Base-by-base conservation (phyloP, 208 protist genomes). In the Crithidia mellificae region DNA sequence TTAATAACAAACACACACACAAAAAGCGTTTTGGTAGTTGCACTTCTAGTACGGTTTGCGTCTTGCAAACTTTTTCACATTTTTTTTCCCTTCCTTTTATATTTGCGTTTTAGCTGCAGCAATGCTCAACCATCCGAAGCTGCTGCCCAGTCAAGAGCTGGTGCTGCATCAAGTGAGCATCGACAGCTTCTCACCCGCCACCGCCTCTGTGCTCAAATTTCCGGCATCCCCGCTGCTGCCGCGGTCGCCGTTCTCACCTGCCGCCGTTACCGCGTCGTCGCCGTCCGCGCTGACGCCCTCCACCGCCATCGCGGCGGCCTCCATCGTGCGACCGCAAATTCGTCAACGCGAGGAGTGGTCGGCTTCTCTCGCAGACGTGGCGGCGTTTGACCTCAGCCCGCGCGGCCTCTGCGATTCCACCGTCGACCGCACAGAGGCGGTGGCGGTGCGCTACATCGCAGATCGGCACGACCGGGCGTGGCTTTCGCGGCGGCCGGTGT, bases 391-490 rank as follows among this genome's bases (percentile, higher is more conserved):
- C 9, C 63, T 91, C 8, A 72, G 71, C 29, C 24, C 41, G 0
- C 44, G 74, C 20, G 5, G 11, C 27, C 67, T 79, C 50, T 24
- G 66, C 56, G 50, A 38, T 6, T 69, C 74, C 22, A 74, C 20
- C 43, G 52, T 75, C 5, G 34, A 64, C 25, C 46, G 61, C 17
- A 41, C 9, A 2, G 67, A 65, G 6, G 27, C 58, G n/a, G 43
- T 72, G 38, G 39, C 54, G 15, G 63, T 94, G n/a, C 74, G 75
- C 19, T 91, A 94, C 66, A 83, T 88, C 47, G 78, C 83, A 5
- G 88, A 93, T 64, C 57, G 71, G 14, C 78, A 86, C 61, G 88
- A 93, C 74, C 67, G 68, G 22, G 72, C 59, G 20, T 93, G 87
- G 87, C 63, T 93, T 7, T 68, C 76, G 32, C 73, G 69, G 44